phyloP scores from a whole-genome alignment of 176 grass and related monocot species.

The Neostapfia colusana region DNA sequence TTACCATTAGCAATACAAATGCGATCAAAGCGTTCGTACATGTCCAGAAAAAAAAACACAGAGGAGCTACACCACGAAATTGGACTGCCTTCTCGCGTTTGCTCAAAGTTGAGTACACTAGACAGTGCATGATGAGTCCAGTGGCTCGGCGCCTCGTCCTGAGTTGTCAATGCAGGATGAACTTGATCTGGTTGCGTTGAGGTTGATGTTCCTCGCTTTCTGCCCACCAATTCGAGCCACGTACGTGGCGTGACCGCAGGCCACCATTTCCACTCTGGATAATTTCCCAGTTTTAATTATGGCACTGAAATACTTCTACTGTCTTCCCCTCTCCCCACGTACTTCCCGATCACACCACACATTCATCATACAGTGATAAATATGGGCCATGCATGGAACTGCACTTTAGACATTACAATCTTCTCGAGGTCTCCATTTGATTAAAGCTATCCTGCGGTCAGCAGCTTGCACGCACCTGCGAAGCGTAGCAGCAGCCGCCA shows the following conservation, averaged over 20 bases:
- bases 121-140: too few species aligned
- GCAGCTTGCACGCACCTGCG: not conserved
- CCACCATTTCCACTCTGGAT: not conserved
- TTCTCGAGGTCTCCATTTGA: not conserved
- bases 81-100: too few species aligned
- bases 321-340: constrained; percentile 59
- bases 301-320: too few species aligned
- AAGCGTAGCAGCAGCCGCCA: constrained; percentile 10
- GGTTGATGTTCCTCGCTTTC: not conserved
- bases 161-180: too few species aligned
- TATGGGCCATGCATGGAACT: not conserved
- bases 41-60: too few species aligned
- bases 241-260: not conserved
- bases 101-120: too few species aligned
- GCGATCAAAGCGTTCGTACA: too few species aligned
- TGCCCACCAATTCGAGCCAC: too few species aligned
- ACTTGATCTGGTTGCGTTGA: too few species aligned
- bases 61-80: too few species aligned
- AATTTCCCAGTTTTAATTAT: not conserved
- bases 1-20: too few species aligned
- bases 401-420: not conserved
- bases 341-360: constrained; percentile 47
- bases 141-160: too few species aligned
- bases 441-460: not conserved
- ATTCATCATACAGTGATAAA: not conserved